phyloP scores from a whole-genome alignment of 768 basidiomycete genomes.

The Rickenella mellea region DNA sequence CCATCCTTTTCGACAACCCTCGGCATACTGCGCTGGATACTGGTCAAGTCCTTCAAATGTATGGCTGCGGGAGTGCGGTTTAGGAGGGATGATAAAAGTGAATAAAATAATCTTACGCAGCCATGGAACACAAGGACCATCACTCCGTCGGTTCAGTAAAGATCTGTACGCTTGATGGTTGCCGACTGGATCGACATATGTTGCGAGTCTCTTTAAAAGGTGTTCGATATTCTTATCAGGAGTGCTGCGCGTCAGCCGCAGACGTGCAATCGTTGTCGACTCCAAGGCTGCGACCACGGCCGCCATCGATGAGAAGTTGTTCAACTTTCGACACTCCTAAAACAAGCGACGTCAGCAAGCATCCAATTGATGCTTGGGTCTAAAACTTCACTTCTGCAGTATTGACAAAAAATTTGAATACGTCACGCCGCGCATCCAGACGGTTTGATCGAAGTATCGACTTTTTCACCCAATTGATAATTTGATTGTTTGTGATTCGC shows the following conservation, averaged over 20 bases:
- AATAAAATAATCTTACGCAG: conserved; percentile 17
- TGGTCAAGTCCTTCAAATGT: conserved; percentile 14
- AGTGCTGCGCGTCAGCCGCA: conserved; percentile 23
- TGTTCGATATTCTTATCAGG: conserved; percentile 19
- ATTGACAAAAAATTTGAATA: conserved; percentile 35
- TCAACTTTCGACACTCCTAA: conserved; percentile 33
- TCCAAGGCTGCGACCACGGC: conserved; percentile 33
- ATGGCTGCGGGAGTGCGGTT: conserved; percentile 19
- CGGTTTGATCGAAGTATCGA: conserved; percentile 30
- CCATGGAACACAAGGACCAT: conserved; percentile 29
- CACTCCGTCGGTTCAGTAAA: conserved; percentile 18
- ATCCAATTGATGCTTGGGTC: background rate
- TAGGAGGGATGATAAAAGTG: background rate
- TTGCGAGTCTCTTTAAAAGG: conserved; percentile 23
- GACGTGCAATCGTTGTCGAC: conserved; percentile 27
- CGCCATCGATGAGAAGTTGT: conserved; percentile 34
- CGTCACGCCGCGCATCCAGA: conserved; percentile 25
- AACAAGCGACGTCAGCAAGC: background rate
- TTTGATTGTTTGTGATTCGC: conserved; percentile 26
- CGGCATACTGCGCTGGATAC: background rate
- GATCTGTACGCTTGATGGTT: conserved; percentile 30
- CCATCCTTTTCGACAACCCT: conserved; percentile 18
- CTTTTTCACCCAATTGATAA: conserved; percentile 30
- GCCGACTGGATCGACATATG: conserved; percentile 22
- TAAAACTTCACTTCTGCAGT: conserved; percentile 25